Base-by-base conservation (phyloP, 805 yeast species). In the Helenozyma rhizophorensis region DNA sequence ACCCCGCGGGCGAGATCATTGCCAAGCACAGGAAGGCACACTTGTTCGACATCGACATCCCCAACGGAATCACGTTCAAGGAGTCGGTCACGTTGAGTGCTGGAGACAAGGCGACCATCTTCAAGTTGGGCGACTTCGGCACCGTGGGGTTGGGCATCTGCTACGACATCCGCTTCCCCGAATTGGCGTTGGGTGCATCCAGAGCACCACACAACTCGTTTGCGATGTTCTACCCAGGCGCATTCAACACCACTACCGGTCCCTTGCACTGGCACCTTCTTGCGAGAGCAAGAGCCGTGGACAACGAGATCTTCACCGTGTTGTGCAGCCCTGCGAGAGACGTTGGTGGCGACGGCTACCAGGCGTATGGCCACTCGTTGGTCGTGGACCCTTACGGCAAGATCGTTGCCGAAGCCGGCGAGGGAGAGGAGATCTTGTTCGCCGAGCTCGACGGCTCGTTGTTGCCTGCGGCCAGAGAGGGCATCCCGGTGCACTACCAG, bases 1-100 rank as follows among this genome's bases (percentile, higher is more conserved):
- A 76, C 39, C 81, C 80, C 2, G 28, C 56, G 2, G 98, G 98
- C 3, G 71, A 78, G 24, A 66, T 89, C 35, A 75, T 90, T 34
- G 96, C 87, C 30, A 84, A 81, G 50, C 97, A 87, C 58, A 74
- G 97, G 46, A 90, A 90, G 53, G 89, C 78, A 3, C 98, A 90
- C 54, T 59, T 90, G 41, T 90, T 90, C 51, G 97, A 90, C 54
- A 85, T 90, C 36, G 93, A 87, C 44, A 87, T 90, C 33, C 96
- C 97, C 1, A 81, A 82, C 28, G 89, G 90, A 32, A 88, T 93
- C 54, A 76, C 88, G 9, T 90, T 90, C 67, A 78, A 82, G 54
- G 98, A 90, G 56, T 78, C 86, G 28, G 69, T 68, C 17, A 74
- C 85, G 3, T 67, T 93, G 39, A 72, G 82, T 8, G 86, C 87